phyloP scores from a whole-genome alignment of 129 eudicot genomes.

The Oenanthe sinensis region DNA sequence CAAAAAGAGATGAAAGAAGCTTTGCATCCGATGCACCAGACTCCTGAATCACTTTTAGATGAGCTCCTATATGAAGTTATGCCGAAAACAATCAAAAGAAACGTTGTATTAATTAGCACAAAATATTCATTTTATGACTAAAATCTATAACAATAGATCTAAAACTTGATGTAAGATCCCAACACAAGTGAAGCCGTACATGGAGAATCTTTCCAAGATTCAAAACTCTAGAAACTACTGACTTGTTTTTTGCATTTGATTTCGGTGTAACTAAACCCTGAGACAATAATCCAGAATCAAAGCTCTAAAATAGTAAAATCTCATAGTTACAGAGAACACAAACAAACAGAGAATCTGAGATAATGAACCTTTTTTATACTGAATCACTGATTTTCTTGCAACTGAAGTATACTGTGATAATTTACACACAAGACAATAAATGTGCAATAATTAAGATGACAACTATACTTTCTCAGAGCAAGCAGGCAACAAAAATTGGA shows the following conservation, averaged over 20 bases:
- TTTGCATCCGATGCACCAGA: neutral
- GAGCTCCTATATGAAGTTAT: neutral
- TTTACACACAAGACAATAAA: neutral
- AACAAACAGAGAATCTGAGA: neutral
- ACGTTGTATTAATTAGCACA: neutral
- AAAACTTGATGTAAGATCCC: neutral
- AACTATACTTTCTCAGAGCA: neutral
- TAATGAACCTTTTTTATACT: neutral
- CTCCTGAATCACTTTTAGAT: neutral
- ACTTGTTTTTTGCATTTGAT: neutral
- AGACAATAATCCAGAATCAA: neutral
- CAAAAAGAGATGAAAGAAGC: neutral
- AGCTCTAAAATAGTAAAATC: neutral
- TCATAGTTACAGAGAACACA: neutral
- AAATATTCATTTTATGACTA: neutral
- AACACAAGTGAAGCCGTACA: neutral
- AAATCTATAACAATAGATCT: neutral
- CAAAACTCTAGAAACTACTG: neutral
- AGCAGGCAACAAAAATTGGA: neutral
- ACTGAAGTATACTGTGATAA: neutral
- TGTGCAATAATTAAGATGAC: neutral
- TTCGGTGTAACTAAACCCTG: neutral
- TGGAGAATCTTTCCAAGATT: neutral
- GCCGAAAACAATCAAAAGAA: neutral
- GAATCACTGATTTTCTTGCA: neutral